Evolutionary conservation across 192 early-diverging fungal genomes (phyloP).

Genomic region (Podila epigama): DNA sequence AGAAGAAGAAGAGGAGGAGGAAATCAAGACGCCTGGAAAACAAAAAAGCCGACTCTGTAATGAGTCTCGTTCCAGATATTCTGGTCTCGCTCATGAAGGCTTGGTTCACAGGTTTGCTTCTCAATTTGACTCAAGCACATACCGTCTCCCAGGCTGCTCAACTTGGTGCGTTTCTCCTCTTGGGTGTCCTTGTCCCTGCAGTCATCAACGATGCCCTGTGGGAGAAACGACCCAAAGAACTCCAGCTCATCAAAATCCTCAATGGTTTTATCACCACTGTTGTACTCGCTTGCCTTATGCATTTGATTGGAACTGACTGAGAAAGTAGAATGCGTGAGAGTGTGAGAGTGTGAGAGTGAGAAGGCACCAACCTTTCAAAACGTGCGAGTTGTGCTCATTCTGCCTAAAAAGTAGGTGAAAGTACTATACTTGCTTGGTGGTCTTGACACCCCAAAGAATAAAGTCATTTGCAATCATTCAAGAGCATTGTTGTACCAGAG

Average conservation of each 20-base stretch:
- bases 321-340: too few relatives aligned
- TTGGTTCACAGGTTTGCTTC: constrained; percentile 13
- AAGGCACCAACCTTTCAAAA: too few relatives aligned
- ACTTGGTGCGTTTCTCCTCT: constrained; percentile 7
- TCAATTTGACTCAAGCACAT: constrained; percentile 20
- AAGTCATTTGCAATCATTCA: too few relatives aligned
- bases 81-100: neutral
- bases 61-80: neutral
- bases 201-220: constrained; percentile 9
- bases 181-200: neutral
- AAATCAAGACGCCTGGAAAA: neutral
- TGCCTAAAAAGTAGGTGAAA: too few relatives aligned
- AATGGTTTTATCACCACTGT: constrained; percentile 1
- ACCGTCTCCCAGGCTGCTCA: constrained; percentile 7
- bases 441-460: too few relatives aligned
- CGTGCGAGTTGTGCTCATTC: too few relatives aligned
- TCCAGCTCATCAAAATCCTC: constrained; percentile 9
- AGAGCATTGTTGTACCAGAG: too few relatives aligned
- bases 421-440: too few relatives aligned
- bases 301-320: constrained; percentile 7
- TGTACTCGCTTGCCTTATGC: constrained; percentile 1
- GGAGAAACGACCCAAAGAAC: constrained; percentile 12
- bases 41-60: too few relatives aligned
- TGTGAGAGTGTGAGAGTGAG: too few relatives aligned
- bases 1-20: too few relatives aligned